A percentile compares a stretch with the other conserved stretches of the same genome.
These are phyloP conservation scores for Sequoiadendron giganteum DNA, from an alignment of 75 land plant species.

Conservation along the genomic window DNA sequence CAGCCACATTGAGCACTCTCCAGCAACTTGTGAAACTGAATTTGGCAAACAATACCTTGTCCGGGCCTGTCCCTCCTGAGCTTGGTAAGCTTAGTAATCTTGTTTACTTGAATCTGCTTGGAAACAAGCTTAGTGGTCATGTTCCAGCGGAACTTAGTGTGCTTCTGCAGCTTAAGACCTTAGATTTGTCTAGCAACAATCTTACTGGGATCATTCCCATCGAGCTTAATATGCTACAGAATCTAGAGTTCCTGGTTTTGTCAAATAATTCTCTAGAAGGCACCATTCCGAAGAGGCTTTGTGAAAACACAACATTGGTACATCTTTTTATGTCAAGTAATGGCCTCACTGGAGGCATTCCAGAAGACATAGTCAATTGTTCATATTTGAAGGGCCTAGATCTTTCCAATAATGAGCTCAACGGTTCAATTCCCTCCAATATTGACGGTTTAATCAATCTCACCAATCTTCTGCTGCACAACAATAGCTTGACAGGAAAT, in stretches of 20 bases:
- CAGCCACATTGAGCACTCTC: slow-evolving; percentile 36
- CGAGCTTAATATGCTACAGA: slow-evolving; percentile 23
- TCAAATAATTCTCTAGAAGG: slow-evolving; percentile 47
- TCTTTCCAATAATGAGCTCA: slow-evolving; percentile 51
- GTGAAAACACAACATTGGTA: slow-evolving; percentile 29
- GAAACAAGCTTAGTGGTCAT: slow-evolving; percentile 50
- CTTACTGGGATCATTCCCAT: slow-evolving; percentile 44
- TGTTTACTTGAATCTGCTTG: slow-evolving; percentile 45
- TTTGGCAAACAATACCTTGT: slow-evolving; percentile 63
- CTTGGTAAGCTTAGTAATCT: slow-evolving; percentile 46
- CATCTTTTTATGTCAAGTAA: slow-evolving; percentile 44
- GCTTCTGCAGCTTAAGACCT: slow-evolving; percentile 30
- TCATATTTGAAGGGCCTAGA: slow-evolving; percentile 44
- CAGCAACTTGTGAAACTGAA: slow-evolving; percentile 34
- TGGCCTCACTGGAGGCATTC: slow-evolving; percentile 45
- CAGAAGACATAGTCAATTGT: slow-evolving; percentile 37
- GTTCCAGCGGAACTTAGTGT: slow-evolving; percentile 48
- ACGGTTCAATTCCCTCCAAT: slow-evolving; percentile 41
- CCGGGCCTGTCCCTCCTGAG: slow-evolving; percentile 62
- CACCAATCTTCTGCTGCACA: slow-evolving; percentile 51
- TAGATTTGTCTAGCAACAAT: slow-evolving; percentile 53
- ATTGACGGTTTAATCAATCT: slow-evolving; percentile 41
- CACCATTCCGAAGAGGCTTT: slow-evolving; percentile 34
- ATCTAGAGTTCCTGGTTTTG: slow-evolving; percentile 41
- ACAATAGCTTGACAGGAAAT: slow-evolving; percentile 60